phyloP scores from a whole-genome alignment of 192 early-diverging fungal species.

The Jimgerdemannia lactiflua region DNA sequence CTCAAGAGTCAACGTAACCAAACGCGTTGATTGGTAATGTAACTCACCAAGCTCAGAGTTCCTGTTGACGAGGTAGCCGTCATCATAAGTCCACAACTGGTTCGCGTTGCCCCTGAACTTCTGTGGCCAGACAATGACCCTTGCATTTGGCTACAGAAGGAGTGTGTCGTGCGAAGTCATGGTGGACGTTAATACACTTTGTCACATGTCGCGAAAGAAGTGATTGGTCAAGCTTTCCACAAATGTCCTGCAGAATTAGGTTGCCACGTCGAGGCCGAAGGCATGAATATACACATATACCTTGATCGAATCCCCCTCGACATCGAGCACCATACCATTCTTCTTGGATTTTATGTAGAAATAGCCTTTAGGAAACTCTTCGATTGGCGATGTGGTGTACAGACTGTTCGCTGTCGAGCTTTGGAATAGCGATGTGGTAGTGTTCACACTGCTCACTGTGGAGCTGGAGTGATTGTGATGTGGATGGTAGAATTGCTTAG shows the following conservation, averaged over 20 bases:
- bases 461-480: no score
- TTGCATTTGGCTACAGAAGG: conserved; percentile 15
- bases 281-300: conserved; percentile 3
- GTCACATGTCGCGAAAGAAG: no score
- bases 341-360: conserved; percentile 36
- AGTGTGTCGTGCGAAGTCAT: no score
- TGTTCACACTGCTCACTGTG: no score
- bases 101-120: conserved; percentile 37
- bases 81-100: conserved; percentile 32
- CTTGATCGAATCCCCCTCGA: conserved; percentile 28
- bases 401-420: not conserved
- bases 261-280: no score
- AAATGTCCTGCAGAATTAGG: no score
- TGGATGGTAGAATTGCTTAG: no score
- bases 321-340: conserved; percentile 29
- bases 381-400: not conserved
- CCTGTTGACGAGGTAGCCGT: conserved; percentile 28
- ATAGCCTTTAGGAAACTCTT: conserved; percentile 20
- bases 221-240: no score
- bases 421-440: no score
- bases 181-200: no score
- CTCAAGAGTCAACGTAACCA: no score
- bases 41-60: conserved; percentile 31
- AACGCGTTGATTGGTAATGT: not conserved
- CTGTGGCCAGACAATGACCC: conserved; percentile 34